Conservation (phyloP, 192 early-diverging fungal genomes). For the Podochytrium sp. region DNA sequence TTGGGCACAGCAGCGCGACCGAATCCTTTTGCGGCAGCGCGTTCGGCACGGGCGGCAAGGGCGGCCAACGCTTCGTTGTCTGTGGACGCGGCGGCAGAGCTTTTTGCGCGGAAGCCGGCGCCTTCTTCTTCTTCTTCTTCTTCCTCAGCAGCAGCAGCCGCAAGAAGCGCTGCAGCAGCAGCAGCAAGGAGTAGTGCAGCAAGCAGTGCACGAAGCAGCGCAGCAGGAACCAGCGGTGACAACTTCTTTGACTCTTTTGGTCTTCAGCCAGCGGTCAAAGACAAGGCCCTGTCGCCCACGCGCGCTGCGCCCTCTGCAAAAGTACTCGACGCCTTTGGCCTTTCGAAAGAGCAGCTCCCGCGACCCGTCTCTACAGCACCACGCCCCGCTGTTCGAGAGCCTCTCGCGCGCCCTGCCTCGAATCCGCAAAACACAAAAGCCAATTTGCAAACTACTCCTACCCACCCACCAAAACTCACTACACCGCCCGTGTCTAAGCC, state of each 20-base stretch:
- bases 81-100: slow-evolving; percentile 22
- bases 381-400: not conserved
- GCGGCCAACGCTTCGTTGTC: not conserved
- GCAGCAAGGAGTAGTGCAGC: not conserved
- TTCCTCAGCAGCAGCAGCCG: not conserved
- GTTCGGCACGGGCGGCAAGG: slow-evolving; percentile 18
- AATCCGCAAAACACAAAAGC: not conserved
- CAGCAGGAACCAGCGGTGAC: not conserved
- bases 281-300: not conserved
- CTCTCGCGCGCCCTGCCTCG: not conserved
- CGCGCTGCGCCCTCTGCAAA: not conserved
- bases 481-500: not conserved
- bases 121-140: not conserved
- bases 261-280: not conserved
- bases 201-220: not conserved
- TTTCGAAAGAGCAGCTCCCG: not conserved
- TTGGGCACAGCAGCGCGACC: no score
- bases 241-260: not conserved
- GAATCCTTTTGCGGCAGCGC: slow-evolving; percentile 32
- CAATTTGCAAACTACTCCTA: not conserved
- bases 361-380: not conserved
- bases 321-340: not conserved
- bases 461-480: not conserved
- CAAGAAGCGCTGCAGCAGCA: not conserved
- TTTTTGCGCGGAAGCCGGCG: slow-evolving; percentile 4